Evolutionary conservation across 2,329 filamentous ascomycete genomes (phyloP), one percentile per base, ranked within the genome.

Genomic region (Onygenales sp.): DNA sequence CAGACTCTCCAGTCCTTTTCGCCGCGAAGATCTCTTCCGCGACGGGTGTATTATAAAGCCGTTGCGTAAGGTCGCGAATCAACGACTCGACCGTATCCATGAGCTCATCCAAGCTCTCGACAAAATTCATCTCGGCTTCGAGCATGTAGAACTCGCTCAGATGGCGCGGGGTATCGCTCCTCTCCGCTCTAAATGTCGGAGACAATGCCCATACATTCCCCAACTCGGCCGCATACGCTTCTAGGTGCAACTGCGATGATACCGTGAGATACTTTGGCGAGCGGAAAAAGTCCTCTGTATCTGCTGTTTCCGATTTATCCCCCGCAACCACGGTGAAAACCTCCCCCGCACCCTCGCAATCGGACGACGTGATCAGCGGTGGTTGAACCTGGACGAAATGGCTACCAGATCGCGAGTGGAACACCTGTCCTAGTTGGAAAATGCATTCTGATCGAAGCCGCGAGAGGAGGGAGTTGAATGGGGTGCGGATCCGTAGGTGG

Each of bases 61-160:
- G 71, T 6, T 69, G 70, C 3, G 79, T 78, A 50, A 83, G 64
- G 55, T 75, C 74, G 43, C 81, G 81, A 50, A 96, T 75, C 78
- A 95, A 83, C 52, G 84, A 76, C 68, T 97, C 89, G 2, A 89
- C 80, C n/a, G 92, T 69, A 54, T 84, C 76, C 80, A 95, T 93
- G 61, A 98, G 77, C 31, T 79, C 74, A 33, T 79, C 73, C 59
- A 95, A 76, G 58, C 83, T 74, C 46, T 87, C 78, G 43, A 85
- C 80, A 67, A 95, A 95, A 63, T 83, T 85, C 66, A 91, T 76
- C 69, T 98, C 93, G 13, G 85, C 91, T 71, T 98, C 93, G 2
- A 98, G 80, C 93, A 98, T 97, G 72, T 97, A 97, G 64, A 98
- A 97, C 66, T 98, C 93, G 73, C 89, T 95, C 57, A 98, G 76